Base-by-base conservation (phyloP, 2,329 filamentous ascomycete species). In the Zymoseptoria passerinii region DNA sequence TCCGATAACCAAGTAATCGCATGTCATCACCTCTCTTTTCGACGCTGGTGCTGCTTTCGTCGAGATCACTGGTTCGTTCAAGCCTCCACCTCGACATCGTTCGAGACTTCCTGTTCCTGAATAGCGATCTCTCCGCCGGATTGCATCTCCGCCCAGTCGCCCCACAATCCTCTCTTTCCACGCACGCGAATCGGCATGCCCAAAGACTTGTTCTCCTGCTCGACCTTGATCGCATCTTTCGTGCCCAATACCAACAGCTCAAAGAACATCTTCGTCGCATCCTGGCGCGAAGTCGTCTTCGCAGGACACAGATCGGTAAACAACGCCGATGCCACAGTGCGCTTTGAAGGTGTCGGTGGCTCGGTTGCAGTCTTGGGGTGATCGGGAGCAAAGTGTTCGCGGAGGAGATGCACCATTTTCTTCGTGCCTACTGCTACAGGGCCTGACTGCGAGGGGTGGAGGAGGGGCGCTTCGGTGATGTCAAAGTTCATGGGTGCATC, bases 241-340 rank as follows among this genome's bases (percentile, higher is more conserved):
- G 94, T 99, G 4, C 92, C 94, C 52, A 99, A 81, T 2, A 99
- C 94, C 23, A 99, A 80, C 56, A 94, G 87, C 76, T 99, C 94
- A 68, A 99, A 99, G 78, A 99, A 99, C 91, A 99, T 96, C 81
- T 96, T 96, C 50, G 94, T 99, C 0, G 94, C 94, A 68, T 97
- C 94, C 8, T 88, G 88, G 73, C 90, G 89, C 65, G 83, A 90
- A 0, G 92, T 92, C 61, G 82, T 83, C 63, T 81, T 77, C 74
- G 95, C 90, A 0, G 94, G 94, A 35, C 96, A 81, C 52, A 99
- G 81, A 58, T 95, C 88, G 68, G 96, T 92, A 80, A 99, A 96
- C 2, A 95, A 80, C 2, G 95, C 90, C 10, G 84, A 84, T 23
- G 81, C 82, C 72, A 88, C 88, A 73, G 87, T 88, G 68, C 91